phyloP scores from a whole-genome alignment of 2,329 filamentous ascomycete genomes.

The Neonectria hederae region DNA sequence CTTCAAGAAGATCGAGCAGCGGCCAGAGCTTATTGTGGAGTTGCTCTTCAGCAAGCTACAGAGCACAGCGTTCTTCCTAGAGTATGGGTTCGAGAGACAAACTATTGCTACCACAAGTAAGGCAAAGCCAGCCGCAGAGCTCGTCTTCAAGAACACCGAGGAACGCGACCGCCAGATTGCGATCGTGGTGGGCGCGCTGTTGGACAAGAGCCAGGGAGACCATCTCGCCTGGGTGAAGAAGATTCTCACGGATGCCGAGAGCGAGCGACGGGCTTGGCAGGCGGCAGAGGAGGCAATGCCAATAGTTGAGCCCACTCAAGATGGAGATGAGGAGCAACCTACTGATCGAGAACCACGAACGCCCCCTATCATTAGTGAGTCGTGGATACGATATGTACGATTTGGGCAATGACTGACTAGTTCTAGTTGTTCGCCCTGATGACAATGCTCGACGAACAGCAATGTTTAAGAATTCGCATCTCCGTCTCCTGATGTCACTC shows the following conservation, averaged over 20 bases:
- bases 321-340: conserved; percentile 45
- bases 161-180: conserved; percentile 77
- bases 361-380: conserved; percentile 49
- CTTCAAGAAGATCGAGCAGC: conserved; percentile 83
- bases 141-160: conserved; percentile 81
- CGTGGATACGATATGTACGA: background rate
- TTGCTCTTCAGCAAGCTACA: conserved; percentile 94
- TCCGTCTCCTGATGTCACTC: conserved; percentile 84
- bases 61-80: conserved; percentile 84
- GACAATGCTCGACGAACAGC: conserved; percentile 73
- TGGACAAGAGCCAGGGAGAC: conserved; percentile 81
- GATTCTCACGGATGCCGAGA: conserved; percentile 72
- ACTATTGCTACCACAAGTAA: conserved; percentile 71
- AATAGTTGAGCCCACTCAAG: conserved; percentile 45
- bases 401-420: conserved; percentile 41
- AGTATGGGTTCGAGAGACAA: conserved; percentile 88
- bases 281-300: conserved; percentile 71
- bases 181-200: conserved; percentile 79
- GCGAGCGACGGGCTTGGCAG: conserved; percentile 81
- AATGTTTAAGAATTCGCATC: conserved; percentile 88
- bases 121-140: conserved; percentile 77
- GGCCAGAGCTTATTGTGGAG: conserved; percentile 87
- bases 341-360: conserved; percentile 41
- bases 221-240: conserved; percentile 85
- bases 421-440: conserved; percentile 68